phyloP scores from a whole-genome alignment of 768 basidiomycete genomes.

The Gelatoporia subvermispora region DNA sequence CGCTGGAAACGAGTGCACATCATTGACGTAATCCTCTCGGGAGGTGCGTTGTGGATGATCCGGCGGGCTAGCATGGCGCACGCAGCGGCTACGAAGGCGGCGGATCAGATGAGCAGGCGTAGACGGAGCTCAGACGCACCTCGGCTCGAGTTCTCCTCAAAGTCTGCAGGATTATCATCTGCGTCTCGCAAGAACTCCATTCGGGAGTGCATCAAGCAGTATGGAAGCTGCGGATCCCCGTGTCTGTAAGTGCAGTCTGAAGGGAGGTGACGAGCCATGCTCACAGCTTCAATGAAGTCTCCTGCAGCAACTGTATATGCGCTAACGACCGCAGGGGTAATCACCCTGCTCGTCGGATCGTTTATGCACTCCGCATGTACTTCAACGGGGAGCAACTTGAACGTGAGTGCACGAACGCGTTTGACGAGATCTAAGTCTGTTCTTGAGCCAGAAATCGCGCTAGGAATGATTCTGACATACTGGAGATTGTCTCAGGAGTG shows the following conservation, averaged over 20 bases:
- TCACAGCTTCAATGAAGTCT: conserved; percentile 80
- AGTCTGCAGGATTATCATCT: conserved; percentile 76
- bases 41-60: conserved; percentile 65
- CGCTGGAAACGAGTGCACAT: conserved; percentile 79
- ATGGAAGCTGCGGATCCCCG: conserved; percentile 59
- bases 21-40: conserved; percentile 59
- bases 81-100: conserved; percentile 49
- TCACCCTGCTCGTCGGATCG: conserved; percentile 77
- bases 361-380: conserved; percentile 62
- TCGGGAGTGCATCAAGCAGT: conserved; percentile 70
- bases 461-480: no score
- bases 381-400: conserved; percentile 75
- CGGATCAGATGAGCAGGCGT: not conserved
- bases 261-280: conserved; percentile 15
- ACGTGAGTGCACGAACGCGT: conserved; percentile 71
- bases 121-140: conserved; percentile 39
- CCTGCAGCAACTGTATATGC: conserved; percentile 80
- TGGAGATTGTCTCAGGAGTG: no score
- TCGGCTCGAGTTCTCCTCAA: conserved; percentile 78
- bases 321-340: conserved; percentile 73
- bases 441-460: no score
- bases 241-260: no score
- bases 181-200: conserved; percentile 82
- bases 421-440: conserved; percentile 87
- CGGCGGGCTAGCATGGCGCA: conserved; percentile 82